Base-by-base conservation (phyloP, 352 stramenopile species). In the Blastocystis sp. region DNA sequence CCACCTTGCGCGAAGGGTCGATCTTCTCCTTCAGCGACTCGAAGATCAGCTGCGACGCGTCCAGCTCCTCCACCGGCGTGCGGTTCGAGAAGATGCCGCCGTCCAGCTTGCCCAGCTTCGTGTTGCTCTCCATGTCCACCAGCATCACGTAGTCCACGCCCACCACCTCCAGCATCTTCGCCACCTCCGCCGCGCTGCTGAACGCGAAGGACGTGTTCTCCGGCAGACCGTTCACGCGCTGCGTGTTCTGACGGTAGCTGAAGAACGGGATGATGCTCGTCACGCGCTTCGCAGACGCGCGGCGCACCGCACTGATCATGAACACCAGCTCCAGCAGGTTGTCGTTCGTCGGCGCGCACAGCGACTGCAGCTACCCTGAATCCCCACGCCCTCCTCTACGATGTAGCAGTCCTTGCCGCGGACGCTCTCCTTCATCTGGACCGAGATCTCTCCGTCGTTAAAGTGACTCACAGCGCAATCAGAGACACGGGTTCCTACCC, bases 291-390 rank as follows among this genome's bases (percentile, higher is more conserved):
- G 95, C 95, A 65, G 93, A 96, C 9, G 95, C 94, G 77, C 95
- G 92, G 60, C 94, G 93, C 91, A 96, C 95, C 57, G 94, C 96
- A 89, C 93, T 97, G 64, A 97, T 93, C 93, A 97, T 97, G 48
- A 98, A 92, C 84, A 98, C 90, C 87, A 98, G 90, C 90, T 98
- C 95, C 74, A 98, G 96, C 68, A 98, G 93, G 90, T 96, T 96
- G 89, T 98, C 95, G 89, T 97, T 97, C 69, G 97, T 94, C 17
- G 95, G 95, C 68, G 91, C 94, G 52, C 93, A 92, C 38, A 95
- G 93, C 88, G 93, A 95, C 92, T 98, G 95, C 76, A 99, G 94
- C 64, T 74, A 40, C 6, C n/a, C 17, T 54, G 64, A 74, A 7
- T 9, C 4, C 6, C 7, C 10, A 45, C 17, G 43, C 34, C 0